Evolutionary conservation across 306 rosid species (phyloP).

Genomic region (Glycine latifolia): DNA sequence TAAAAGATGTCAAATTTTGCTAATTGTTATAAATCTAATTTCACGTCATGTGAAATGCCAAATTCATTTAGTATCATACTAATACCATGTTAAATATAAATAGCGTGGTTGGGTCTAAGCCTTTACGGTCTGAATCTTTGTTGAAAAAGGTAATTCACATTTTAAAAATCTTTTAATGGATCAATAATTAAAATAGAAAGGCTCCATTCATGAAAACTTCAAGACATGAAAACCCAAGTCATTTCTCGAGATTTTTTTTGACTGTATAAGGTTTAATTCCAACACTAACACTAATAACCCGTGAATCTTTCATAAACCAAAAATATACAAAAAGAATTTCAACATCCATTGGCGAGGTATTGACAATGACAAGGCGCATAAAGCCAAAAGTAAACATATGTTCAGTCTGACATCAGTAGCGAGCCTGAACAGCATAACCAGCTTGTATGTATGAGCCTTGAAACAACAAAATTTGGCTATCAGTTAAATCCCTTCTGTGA

Average conservation of each 20-base stretch:
- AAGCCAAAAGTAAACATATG: not conserved
- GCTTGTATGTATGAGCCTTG: constrained; percentile 16
- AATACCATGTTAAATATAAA: not conserved
- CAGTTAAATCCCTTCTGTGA: constrained; percentile 1
- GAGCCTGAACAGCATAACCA: not conserved
- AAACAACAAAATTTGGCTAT: constrained; percentile 1
- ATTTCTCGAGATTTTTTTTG: not conserved
- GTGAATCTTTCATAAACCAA: not conserved
- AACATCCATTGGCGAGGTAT: not conserved
- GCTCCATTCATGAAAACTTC: not conserved
- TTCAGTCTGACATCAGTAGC: not conserved
- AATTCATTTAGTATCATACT: not conserved
- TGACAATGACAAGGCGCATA: not conserved
- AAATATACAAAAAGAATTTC: not conserved
- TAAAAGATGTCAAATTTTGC: not conserved
- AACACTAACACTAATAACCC: not conserved
- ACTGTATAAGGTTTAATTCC: not conserved
- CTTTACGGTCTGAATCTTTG: not conserved
- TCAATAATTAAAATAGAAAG: not conserved
- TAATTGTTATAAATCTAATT: not conserved
- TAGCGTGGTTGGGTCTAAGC: not conserved
- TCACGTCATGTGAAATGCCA: not conserved
- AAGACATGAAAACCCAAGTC: not conserved
- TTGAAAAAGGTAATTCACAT: not conserved
- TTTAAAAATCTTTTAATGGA: not conserved